Percentiles rank a stretch among this genome's conserved stretches.
Evolutionary conservation across 371 early-diverging fungal species (phyloP).

Genomic region (Rhizopus stolonifer): DNA sequence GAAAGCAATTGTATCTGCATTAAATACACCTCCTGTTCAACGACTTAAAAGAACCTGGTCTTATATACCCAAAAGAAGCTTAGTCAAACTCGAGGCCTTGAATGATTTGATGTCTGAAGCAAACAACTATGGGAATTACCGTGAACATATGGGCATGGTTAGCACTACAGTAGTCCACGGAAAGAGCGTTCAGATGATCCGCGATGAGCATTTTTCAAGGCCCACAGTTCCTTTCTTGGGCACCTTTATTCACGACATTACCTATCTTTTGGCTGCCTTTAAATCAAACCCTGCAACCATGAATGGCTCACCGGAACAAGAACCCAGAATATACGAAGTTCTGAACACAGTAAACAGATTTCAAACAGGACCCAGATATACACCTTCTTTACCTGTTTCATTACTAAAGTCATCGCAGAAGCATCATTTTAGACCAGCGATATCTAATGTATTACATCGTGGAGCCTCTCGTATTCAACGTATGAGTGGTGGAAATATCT

Average conservation of each 20-base stretch:
- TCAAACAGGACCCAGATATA: constrained; percentile 63
- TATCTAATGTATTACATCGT: constrained; percentile 54
- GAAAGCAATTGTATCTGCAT: constrained; percentile 71
- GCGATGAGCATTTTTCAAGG: constrained; percentile 47
- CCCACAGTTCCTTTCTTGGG: constrained; percentile 81
- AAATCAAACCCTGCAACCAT: constrained; percentile 38
- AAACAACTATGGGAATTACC: constrained; percentile 72
- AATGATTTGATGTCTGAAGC: constrained; percentile 68
- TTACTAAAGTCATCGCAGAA: constrained; percentile 58
- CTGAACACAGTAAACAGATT: constrained; percentile 54
- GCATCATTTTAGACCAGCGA: constrained; percentile 55
- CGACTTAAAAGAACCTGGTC: constrained; percentile 79
- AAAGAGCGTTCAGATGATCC: constrained; percentile 35
- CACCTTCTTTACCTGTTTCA: constrained; percentile 48
- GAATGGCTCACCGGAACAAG: constrained; percentile 38
- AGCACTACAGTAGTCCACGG: constrained; percentile 35
- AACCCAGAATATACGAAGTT: constrained; percentile 55
- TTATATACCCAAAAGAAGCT: constrained; percentile 69
- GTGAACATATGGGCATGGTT: constrained; percentile 64
- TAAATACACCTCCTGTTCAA: constrained; percentile 75
- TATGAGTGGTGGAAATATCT: constrained; percentile 45
- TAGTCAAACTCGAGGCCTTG: constrained; percentile 58
- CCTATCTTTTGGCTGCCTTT: constrained; percentile 69
- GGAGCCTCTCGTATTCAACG: constrained; percentile 54
- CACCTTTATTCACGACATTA: constrained; percentile 77